Evolutionary conservation across 2,329 filamentous ascomycete species (phyloP).

Genomic region (Aurifilum marmelostoma): DNA sequence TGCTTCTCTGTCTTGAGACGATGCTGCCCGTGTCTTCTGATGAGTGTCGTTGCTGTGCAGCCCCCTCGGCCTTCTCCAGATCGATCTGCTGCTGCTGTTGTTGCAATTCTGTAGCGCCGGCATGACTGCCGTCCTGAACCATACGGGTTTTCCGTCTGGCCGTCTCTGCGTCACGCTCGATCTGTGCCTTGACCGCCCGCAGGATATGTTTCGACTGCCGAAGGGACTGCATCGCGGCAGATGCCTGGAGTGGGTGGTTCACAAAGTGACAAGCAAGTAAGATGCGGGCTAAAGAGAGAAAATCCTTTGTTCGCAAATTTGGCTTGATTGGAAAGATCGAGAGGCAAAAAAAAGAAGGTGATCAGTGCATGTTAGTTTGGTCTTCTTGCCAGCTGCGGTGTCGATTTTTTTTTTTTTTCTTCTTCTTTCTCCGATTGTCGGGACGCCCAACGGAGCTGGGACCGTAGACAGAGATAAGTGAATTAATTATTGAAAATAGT

Average conservation of each 20-base stretch:
- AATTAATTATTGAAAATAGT: neutral
- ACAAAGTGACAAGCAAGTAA: neutral
- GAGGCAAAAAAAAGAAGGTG: too few species aligned
- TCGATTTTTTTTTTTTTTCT: too few species aligned
- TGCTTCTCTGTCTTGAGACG: neutral
- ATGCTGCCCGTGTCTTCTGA: slow-evolving; percentile 1
- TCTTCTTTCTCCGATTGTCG: neutral
- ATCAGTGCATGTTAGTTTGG: too few species aligned
- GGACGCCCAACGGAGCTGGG: neutral
- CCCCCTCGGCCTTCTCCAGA: slow-evolving; percentile 13
- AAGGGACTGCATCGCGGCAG: slow-evolving; percentile 32
- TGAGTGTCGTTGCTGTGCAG: neutral
- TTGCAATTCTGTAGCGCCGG: neutral
- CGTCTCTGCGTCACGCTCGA: slow-evolving; percentile 33
- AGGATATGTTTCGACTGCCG: slow-evolving; percentile 32
- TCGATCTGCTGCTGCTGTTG: neutral
- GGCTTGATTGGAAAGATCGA: neutral
- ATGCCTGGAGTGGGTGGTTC: neutral
- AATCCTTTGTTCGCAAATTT: neutral
- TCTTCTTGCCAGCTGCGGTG: neutral
- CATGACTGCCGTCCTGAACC: slow-evolving; percentile 15
- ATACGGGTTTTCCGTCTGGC: slow-evolving; percentile 27
- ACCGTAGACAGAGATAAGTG: neutral
- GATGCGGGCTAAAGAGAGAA: neutral
- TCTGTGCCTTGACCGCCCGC: slow-evolving; percentile 32